Percentiles rank a stretch among this genome's conserved stretches.
These are phyloP conservation scores for Clavispora vitiphila DNA, from an alignment of 805 yeast genomes.

Conservation along the genomic window DNA sequence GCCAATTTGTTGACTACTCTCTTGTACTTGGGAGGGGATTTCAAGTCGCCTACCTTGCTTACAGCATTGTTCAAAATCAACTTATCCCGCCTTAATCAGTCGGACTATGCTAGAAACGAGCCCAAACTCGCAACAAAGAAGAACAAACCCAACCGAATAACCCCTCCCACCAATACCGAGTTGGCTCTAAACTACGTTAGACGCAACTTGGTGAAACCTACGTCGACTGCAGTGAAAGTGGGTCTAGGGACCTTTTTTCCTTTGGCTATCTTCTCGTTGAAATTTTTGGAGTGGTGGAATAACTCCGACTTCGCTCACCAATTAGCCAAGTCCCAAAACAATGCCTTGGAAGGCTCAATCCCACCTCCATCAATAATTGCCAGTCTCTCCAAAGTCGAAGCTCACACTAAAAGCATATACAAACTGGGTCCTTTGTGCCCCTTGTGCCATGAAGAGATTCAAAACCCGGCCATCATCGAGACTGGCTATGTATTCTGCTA, in stretches of 20 bases:
- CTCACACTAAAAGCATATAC: constrained; percentile 17
- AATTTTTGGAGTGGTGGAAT: constrained; percentile 92
- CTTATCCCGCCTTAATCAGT: constrained; percentile 55
- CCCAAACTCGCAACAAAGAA: constrained; percentile 9
- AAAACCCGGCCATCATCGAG: constrained; percentile 82
- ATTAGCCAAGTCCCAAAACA: constrained; percentile 45
- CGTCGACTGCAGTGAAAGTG: constrained; percentile 27
- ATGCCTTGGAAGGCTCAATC: constrained; percentile 41
- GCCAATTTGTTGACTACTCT: constrained; percentile 55
- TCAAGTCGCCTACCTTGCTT: constrained; percentile 57
- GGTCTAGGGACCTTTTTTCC: constrained; percentile 61
- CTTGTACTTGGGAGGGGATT: constrained; percentile 59
- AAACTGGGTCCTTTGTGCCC: constrained; percentile 50
- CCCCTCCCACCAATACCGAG: constrained; percentile 41
- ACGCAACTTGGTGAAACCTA: constrained; percentile 20
- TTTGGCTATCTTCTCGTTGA: constrained; percentile 70
- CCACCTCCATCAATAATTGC: constrained; percentile 41
- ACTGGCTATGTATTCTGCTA: constrained; percentile 91
- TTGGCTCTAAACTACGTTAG: constrained; percentile 22
- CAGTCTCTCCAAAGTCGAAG: constrained; percentile 10
- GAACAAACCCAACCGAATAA: constrained; percentile 21
- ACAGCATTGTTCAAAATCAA: constrained; percentile 60
- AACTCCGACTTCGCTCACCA: constrained; percentile 65
- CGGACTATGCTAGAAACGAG: constrained; percentile 43
- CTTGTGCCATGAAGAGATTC: constrained; percentile 57